Evolutionary conservation across 495 filamentous ascomycete species (phyloP).

Genomic region (Halenospora varia): DNA sequence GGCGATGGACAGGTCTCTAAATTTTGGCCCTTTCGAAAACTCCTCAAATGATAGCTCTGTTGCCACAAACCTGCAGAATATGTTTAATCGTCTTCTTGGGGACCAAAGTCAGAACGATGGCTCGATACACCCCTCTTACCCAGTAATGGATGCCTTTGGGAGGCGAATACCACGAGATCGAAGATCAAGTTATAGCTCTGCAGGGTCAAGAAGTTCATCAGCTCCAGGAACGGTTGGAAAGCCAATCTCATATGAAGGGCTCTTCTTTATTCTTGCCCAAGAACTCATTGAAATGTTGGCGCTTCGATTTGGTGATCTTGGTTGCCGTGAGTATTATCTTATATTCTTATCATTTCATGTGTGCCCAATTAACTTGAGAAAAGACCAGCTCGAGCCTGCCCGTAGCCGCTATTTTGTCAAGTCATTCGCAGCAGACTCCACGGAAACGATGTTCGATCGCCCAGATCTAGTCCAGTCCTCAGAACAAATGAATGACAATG

Average conservation of each 20-base stretch:
- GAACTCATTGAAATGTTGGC: slow-evolving; percentile 22
- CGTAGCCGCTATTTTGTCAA: too few relatives aligned
- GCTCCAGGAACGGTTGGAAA: not conserved
- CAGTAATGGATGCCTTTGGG: not conserved
- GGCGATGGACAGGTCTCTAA: too few relatives aligned
- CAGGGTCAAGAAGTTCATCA: not conserved
- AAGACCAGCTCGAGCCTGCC: too few relatives aligned
- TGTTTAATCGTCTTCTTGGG: not conserved
- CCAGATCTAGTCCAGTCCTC: not conserved
- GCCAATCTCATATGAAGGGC: slow-evolving; percentile 4
- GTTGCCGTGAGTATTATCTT: slow-evolving; percentile 11
- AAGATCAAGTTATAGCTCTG: not conserved
- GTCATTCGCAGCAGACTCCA: too few relatives aligned
- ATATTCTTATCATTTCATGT: too few relatives aligned
- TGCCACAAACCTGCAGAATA: not conserved
- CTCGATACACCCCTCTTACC: not conserved
- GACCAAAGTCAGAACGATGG: not conserved
- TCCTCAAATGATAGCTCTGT: not conserved
- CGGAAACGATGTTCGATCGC: slow-evolving; percentile 24
- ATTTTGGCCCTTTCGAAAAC: too few relatives aligned
- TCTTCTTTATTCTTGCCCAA: slow-evolving; percentile 5
- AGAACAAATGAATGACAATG: not conserved
- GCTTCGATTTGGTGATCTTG: slow-evolving; percentile 16
- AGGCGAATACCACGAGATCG: not conserved
- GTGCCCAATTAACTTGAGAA: too few relatives aligned